Evolutionary conservation across 768 basidiomycete species (phyloP).

Genomic region (Fistulinella prunicolor): DNA sequence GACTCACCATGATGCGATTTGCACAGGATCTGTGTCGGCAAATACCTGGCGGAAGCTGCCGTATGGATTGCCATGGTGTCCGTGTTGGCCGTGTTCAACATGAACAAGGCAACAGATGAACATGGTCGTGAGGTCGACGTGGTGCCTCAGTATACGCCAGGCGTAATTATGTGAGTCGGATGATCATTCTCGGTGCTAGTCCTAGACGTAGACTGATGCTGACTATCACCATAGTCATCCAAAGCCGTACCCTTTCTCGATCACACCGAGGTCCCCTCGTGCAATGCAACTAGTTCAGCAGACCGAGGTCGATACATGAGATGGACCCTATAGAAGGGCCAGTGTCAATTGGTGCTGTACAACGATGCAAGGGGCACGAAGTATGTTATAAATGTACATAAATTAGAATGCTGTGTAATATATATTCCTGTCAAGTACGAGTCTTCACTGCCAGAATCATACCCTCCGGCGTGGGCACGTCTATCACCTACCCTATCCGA

Average conservation of each 20-base stretch:
- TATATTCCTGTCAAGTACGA: no score
- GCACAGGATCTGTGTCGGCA: conserved; percentile 24
- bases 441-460: no score
- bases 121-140: conserved; percentile 30
- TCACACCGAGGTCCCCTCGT: conserved; percentile 16
- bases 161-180: conserved; percentile 25
- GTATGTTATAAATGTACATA: no score
- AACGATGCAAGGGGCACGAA: no score
- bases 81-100: conserved; percentile 24
- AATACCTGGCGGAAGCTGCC: conserved; percentile 25
- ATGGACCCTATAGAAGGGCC: neutral
- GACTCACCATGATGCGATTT: neutral
- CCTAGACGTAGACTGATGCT: neutral
- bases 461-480: neutral
- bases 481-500: neutral
- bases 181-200: no score
- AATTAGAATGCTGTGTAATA: no score
- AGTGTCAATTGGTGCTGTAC: neutral
- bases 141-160: conserved; percentile 23
- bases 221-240: conserved; percentile 18
- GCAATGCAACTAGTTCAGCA: conserved; percentile 14
- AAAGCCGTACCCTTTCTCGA: conserved; percentile 18
- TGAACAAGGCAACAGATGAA: conserved; percentile 31
- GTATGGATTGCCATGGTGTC: conserved; percentile 28
- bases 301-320: conserved; percentile 3